phyloP scores from a whole-genome alignment of 257 asterid genomes.

The Catharanthus roseus region DNA sequence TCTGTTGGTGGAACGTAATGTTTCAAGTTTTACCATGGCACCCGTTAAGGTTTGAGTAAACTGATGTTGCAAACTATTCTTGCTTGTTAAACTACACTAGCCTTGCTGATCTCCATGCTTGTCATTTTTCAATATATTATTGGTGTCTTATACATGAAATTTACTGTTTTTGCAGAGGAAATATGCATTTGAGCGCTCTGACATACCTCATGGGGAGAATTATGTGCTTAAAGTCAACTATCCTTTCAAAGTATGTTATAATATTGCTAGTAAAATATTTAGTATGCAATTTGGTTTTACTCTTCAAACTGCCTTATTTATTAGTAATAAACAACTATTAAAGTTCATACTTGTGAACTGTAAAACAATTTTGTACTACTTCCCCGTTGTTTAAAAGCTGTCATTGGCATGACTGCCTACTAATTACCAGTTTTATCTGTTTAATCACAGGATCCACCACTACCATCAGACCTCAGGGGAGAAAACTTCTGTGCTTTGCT shows the following conservation, averaged over 20 bases:
- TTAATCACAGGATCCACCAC: constrained; percentile 65
- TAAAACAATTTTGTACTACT: not conserved
- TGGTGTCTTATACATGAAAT: constrained; percentile 12
- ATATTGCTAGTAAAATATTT: not conserved
- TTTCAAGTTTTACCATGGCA: constrained; percentile 71
- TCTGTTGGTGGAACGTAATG: constrained; percentile 49
- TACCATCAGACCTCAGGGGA: constrained; percentile 89
- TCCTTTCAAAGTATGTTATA: constrained; percentile 63
- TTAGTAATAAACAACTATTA: not conserved
- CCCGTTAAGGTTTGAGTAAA: constrained; percentile 76
- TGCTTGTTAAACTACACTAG: constrained; percentile 5
- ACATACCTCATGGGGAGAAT: constrained; percentile 80
- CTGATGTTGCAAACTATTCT: constrained; percentile 15
- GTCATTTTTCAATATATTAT: constrained; percentile 1
- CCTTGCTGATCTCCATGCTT: constrained; percentile 8
- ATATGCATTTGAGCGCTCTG: constrained; percentile 92
- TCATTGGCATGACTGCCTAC: constrained; percentile 17
- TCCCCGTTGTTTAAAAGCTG: not conserved
- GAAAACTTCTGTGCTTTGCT: constrained; percentile 67
- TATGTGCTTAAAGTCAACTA: constrained; percentile 78
- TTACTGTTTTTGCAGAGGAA: constrained; percentile 49
- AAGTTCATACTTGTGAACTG: not conserved
- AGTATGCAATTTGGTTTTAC: not conserved
- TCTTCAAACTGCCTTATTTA: not conserved
- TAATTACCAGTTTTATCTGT: constrained; percentile 24